Evolutionary conservation across 169 alveolate genomes (phyloP).

Genomic region (Plasmodium knowlesi): DNA sequence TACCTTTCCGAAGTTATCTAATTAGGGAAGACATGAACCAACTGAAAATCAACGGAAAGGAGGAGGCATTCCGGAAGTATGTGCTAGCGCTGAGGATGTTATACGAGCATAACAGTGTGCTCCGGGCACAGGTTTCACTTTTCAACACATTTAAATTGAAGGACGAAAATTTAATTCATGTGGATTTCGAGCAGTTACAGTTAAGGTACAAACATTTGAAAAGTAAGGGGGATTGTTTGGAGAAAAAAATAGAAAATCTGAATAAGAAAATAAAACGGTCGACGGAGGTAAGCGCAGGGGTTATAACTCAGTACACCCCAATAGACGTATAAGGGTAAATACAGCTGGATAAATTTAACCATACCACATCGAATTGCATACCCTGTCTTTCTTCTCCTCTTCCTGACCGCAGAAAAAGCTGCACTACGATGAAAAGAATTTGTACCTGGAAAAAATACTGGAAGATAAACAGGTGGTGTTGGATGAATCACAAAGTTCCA

Average conservation of each 20-base stretch:
- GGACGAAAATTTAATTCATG: conserved; percentile 63
- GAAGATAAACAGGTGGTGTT: conserved; percentile 9
- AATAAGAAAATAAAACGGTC: conserved; percentile 27
- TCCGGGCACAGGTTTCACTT: conserved; percentile 43
- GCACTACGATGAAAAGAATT: conserved; percentile 54
- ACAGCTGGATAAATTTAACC: not conserved
- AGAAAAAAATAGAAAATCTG: conserved; percentile 46
- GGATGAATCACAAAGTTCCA: conserved; percentile 16
- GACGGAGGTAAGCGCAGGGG: conserved; percentile 19
- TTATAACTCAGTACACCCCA: not conserved
- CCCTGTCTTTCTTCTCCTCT: not conserved
- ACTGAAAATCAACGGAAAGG: conserved; percentile 32
- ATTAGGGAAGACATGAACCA: conserved; percentile 57
- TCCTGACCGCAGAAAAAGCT: conserved; percentile 18
- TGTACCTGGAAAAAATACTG: conserved; percentile 24
- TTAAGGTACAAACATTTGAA: conserved; percentile 31
- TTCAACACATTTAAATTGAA: conserved; percentile 48
- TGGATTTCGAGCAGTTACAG: conserved; percentile 57
- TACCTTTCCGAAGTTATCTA: conserved; percentile 1
- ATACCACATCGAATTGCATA: not conserved
- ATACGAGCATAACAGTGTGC: conserved; percentile 56
- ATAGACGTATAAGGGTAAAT: not conserved
- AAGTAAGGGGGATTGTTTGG: conserved; percentile 9
- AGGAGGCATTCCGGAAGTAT: conserved; percentile 11
- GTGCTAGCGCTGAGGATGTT: conserved; percentile 33